A percentile compares a stretch with the other conserved stretches of the same genome.
Conservation (phyloP, 768 basidiomycete species). For the Xerocomellus dryophilus region DNA sequence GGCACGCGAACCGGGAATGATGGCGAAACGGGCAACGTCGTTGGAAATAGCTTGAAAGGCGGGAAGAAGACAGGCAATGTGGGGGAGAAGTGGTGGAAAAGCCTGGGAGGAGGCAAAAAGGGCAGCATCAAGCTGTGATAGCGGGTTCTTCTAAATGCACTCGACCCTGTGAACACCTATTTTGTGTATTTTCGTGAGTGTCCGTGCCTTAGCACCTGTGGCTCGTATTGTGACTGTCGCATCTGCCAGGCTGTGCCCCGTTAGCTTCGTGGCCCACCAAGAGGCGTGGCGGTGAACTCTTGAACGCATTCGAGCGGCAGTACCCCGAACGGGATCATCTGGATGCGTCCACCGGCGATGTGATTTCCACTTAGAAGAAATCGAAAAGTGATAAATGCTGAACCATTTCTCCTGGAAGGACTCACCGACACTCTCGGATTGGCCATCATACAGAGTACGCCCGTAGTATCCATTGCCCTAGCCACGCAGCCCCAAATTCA, state of each 20-base stretch:
- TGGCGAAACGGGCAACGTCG: conserved; percentile 11
- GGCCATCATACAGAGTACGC: not conserved
- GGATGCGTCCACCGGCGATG: no score
- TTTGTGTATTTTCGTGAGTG: not conserved
- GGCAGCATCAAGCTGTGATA: conserved; percentile 5
- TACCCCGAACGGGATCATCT: no score
- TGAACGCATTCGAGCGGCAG: no score
- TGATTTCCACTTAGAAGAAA: not conserved
- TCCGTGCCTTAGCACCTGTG: not conserved
- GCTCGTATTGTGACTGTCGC: no score
- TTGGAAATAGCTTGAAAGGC: not conserved
- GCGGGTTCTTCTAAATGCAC: not conserved
- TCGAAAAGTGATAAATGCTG: not conserved
- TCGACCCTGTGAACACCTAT: not conserved
- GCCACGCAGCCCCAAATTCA: not conserved
- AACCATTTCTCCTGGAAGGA: not conserved
- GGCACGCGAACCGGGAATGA: not conserved
- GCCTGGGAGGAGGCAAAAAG: conserved; percentile 27
- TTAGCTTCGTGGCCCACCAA: no score
- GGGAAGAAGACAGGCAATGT: not conserved
- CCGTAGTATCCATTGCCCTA: no score
- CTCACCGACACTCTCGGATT: no score
- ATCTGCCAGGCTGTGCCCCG: no score
- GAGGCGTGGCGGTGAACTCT: no score
- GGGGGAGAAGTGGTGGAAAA: conserved; percentile 46